These are phyloP conservation scores for Lathyrus oleraceus DNA, from an alignment of 306 rosid species.

Conservation along the genomic window DNA sequence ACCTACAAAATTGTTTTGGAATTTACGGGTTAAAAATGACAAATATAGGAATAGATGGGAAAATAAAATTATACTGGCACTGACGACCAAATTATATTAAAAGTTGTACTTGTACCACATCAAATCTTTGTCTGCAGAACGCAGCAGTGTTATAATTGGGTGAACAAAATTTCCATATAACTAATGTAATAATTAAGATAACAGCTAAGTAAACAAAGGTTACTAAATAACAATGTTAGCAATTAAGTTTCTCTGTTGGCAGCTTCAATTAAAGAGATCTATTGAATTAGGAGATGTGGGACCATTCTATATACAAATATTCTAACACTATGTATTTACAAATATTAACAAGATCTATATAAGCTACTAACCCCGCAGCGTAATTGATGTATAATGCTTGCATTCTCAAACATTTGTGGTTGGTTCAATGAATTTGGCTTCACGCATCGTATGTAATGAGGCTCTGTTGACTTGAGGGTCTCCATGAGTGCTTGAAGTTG, in stretches of 20 bases:
- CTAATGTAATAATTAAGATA: neutral
- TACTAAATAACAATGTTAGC: conserved; percentile 22
- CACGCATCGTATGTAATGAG: conserved; percentile 95
- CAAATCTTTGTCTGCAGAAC: neutral
- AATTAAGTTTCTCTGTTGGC: conserved; percentile 20
- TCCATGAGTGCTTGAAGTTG: conserved; percentile 99
- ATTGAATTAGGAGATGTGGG: too few species aligned
- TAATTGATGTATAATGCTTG: conserved; percentile 85
- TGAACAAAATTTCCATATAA: neutral
- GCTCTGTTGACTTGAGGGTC: conserved; percentile 83
- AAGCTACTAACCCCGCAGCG: conserved; percentile 91
- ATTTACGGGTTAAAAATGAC: neutral
- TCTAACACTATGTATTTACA: too few species aligned
- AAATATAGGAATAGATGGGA: neutral
- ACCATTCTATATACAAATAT: too few species aligned
- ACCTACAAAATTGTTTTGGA: neutral
- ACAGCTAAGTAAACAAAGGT: conserved; percentile 2
- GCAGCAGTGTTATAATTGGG: neutral
- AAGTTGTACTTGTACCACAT: neutral
- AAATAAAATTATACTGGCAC: neutral
- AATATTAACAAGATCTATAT: conserved; percentile 23
- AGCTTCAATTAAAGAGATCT: conserved; percentile 31
- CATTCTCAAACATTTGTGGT: conserved; percentile 86
- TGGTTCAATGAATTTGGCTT: conserved; percentile 90
- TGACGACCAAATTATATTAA: neutral